phyloP scores from a whole-genome alignment of 805 yeast genomes.

The Metschnikowia proteae region DNA sequence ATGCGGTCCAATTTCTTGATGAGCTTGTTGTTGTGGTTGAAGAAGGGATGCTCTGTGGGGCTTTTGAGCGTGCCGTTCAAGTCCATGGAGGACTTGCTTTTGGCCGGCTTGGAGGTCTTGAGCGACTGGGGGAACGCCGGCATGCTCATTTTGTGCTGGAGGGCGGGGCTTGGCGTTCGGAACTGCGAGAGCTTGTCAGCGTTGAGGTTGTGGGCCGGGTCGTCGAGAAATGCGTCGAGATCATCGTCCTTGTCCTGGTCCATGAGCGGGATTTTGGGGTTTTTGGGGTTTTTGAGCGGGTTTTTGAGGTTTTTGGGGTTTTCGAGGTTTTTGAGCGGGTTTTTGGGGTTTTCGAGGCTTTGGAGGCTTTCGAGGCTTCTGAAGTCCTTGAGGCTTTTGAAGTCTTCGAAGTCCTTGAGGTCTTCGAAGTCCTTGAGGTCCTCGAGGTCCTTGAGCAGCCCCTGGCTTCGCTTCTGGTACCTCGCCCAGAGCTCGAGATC shows the following conservation, averaged over 20 bases:
- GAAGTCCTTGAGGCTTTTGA: no score
- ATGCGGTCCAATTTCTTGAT: constrained; percentile 38
- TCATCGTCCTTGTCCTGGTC: constrained; percentile 30
- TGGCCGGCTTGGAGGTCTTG: constrained; percentile 18
- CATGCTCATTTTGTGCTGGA: constrained; percentile 20
- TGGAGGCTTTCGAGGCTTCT: no score
- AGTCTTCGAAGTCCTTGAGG: no score
- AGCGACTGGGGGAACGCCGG: constrained; percentile 19
- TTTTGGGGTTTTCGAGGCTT: no score
- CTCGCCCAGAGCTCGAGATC: constrained; percentile 27
- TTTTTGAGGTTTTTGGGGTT: no score
- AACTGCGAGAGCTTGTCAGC: constrained; percentile 15
- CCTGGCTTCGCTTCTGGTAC: constrained; percentile 11
- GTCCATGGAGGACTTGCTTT: constrained; percentile 35
- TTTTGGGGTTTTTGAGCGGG: no score
- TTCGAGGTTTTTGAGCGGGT: no score
- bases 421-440: no score
- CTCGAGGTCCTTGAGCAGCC: no score
- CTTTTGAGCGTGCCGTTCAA: constrained; percentile 16
- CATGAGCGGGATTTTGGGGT: neutral
- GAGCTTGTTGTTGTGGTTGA: constrained; percentile 33
- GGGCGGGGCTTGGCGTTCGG: constrained; percentile 1
- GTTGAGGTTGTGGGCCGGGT: constrained; percentile 9
- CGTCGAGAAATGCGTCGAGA: constrained; percentile 33
- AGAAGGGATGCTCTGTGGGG: constrained; percentile 22